phyloP scores from a whole-genome alignment of 331 rosid species.

The Acacia concinna region DNA sequence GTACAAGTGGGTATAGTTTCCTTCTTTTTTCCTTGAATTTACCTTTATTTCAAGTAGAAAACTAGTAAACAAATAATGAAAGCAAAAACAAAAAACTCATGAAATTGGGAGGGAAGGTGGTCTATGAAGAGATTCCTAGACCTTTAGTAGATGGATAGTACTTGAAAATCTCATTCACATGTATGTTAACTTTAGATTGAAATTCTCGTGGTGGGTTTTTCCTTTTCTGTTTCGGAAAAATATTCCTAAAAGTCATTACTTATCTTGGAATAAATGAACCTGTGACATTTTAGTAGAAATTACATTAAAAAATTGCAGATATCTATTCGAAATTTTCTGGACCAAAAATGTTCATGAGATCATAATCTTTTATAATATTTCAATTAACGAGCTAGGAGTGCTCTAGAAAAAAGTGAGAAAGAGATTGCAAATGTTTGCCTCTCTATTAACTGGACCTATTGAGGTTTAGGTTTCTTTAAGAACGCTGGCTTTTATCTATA shows the following conservation, averaged over 20 bases:
- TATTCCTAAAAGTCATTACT: not conserved
- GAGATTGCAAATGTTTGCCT: not conserved
- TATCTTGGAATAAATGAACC: not conserved
- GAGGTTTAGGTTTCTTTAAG: slow-evolving; percentile 9
- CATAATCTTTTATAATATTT: not conserved
- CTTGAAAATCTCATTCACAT: not conserved
- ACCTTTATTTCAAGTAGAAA: not conserved
- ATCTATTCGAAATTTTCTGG: not conserved
- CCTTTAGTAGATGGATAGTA: not conserved
- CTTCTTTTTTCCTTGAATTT: slow-evolving; percentile 7
- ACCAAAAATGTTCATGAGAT: not conserved
- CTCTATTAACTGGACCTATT: not conserved
- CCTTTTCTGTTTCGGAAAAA: slow-evolving; percentile 5
- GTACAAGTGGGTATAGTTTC: slow-evolving; percentile 66
- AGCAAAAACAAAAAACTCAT: not conserved
- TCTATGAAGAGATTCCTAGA: slow-evolving; percentile 3
- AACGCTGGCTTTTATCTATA: slow-evolving; percentile 15
- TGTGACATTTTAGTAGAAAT: not conserved
- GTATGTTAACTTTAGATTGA: not conserved
- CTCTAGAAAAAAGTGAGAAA: not conserved
- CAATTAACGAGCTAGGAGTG: not conserved
- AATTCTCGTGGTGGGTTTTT: not conserved
- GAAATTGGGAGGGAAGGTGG: not conserved
- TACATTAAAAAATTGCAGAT: not conserved
- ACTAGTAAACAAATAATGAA: slow-evolving; percentile 2